These are phyloP conservation scores for Gryganskiella cystojenkinii DNA, from an alignment of 192 early-diverging fungal genomes.

Conservation along the genomic window DNA sequence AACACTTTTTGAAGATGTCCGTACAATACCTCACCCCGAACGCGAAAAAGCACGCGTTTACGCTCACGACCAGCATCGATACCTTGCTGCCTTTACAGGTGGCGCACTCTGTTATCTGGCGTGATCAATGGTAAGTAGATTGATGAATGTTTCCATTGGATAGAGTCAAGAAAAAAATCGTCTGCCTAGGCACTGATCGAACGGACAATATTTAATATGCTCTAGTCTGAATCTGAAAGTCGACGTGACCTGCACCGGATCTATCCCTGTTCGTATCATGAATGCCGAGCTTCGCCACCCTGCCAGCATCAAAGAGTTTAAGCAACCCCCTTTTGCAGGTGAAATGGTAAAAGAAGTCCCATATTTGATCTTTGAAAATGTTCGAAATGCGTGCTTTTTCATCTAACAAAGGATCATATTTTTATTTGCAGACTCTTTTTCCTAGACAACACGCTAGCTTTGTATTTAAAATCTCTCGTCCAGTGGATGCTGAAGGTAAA, in stretches of 20 bases:
- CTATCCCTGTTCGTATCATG: constrained; percentile 61
- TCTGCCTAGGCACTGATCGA: constrained; percentile 13
- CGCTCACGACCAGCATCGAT: constrained; percentile 60
- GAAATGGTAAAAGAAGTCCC: constrained; percentile 40
- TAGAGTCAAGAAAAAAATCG: constrained; percentile 24
- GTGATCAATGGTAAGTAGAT: constrained; percentile 62
- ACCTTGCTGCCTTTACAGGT: constrained; percentile 63
- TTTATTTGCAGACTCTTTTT: constrained; percentile 57
- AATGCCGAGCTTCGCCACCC: constrained; percentile 53
- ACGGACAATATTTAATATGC: neutral
- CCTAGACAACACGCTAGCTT: constrained; percentile 64
- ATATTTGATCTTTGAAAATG: neutral
- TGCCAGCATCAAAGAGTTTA: constrained; percentile 24
- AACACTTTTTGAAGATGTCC: constrained; percentile 26
- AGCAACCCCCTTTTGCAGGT: constrained; percentile 45
- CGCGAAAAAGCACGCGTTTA: constrained; percentile 50
- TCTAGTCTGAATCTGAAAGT: constrained; percentile 58
- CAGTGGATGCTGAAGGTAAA: constrained; percentile 48
- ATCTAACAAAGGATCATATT: neutral
- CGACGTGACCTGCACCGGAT: constrained; percentile 58
- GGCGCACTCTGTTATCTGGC: constrained; percentile 63
- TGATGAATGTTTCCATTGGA: neutral
- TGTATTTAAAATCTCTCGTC: constrained; percentile 63
- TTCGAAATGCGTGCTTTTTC: neutral
- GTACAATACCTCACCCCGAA: constrained; percentile 42